Evolutionary conservation across 495 filamentous ascomycete genomes (phyloP).

Genomic region (Penicillium paradoxum): DNA sequence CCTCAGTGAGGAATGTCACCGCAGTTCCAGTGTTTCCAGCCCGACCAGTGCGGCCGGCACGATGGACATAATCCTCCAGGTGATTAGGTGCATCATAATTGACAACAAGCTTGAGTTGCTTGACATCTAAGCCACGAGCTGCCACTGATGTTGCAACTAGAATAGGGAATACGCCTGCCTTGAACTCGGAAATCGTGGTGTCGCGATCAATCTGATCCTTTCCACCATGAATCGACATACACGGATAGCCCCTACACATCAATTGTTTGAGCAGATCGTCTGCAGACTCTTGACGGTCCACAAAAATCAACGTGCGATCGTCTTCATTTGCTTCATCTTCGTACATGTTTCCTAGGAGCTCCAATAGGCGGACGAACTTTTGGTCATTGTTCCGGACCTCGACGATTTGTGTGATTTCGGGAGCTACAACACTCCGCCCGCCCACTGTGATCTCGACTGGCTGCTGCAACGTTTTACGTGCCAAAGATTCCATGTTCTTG

Average conservation of each 20-base stretch:
- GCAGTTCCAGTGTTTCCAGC: conserved; percentile 94
- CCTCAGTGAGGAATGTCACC: conserved; percentile 87
- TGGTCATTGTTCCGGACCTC: conserved; percentile 78
- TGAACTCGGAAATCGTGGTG: conserved; percentile 93
- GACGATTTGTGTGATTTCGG: conserved; percentile 92
- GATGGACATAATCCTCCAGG: conserved; percentile 96
- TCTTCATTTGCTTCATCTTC: conserved; percentile 74
- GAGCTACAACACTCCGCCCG: conserved; percentile 83
- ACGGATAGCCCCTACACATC: conserved; percentile 85
- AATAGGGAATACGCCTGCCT: conserved; percentile 81
- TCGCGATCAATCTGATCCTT: conserved; percentile 96
- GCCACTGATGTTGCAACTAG: conserved; percentile 95
- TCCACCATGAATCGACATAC: conserved; percentile 93
- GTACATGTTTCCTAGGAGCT: conserved; percentile 83
- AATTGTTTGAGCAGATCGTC: conserved; percentile 78
- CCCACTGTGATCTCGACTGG: conserved; percentile 92
- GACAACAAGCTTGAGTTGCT: conserved; percentile 91
- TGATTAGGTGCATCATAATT: conserved; percentile 98
- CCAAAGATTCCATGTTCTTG: conserved; percentile 84
- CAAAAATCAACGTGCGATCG: conserved; percentile 84
- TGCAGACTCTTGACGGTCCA: conserved; percentile 90
- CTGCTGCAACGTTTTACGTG: conserved; percentile 78
- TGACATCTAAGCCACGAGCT: conserved; percentile 91
- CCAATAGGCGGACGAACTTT: conserved; percentile 80
- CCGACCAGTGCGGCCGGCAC: conserved; percentile 88